phyloP scores from a whole-genome alignment of 208 protist genomes.

The Trypanosoma rangeli region DNA sequence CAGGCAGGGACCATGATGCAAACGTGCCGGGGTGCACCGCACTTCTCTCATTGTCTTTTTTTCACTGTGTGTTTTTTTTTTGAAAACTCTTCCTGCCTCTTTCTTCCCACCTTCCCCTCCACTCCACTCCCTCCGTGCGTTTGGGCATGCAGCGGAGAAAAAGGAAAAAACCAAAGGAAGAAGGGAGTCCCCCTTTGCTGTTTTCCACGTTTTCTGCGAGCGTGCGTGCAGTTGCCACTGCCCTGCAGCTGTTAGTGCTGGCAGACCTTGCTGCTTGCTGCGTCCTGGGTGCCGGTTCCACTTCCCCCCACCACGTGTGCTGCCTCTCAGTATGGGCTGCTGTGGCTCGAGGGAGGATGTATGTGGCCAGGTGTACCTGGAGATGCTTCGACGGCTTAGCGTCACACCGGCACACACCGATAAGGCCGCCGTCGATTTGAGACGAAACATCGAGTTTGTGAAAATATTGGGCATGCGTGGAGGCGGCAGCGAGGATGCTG shows the following conservation, averaged over 20 bases:
- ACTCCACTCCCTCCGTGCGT: conserved; percentile 1
- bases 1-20: background rate
- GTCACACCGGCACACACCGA: conserved; percentile 9
- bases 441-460: conserved; percentile 12
- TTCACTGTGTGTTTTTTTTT: conserved; percentile 14
- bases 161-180: too few species aligned
- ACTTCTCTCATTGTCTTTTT: conserved; percentile 30
- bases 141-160: background rate
- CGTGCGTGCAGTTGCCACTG: too few species aligned
- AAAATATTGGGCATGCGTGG: conserved; percentile 1
- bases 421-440: background rate
- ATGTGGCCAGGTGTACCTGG: conserved; percentile 19
- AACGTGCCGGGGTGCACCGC: background rate
- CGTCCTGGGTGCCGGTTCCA: background rate
- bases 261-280: background rate
- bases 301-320: too few species aligned
- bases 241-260: background rate
- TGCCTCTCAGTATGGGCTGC: too few species aligned
- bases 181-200: too few species aligned
- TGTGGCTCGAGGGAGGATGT: conserved; percentile 15
- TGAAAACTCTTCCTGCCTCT: background rate
- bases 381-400: conserved; percentile 21
- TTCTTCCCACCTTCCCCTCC: conserved; percentile 14
- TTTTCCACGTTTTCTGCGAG: background rate
- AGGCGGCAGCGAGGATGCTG: background rate